Percentiles rank a stretch among this genome's conserved stretches.
phyloP scores from a whole-genome alignment of 768 basidiomycete species.

The Panus rudis region DNA sequence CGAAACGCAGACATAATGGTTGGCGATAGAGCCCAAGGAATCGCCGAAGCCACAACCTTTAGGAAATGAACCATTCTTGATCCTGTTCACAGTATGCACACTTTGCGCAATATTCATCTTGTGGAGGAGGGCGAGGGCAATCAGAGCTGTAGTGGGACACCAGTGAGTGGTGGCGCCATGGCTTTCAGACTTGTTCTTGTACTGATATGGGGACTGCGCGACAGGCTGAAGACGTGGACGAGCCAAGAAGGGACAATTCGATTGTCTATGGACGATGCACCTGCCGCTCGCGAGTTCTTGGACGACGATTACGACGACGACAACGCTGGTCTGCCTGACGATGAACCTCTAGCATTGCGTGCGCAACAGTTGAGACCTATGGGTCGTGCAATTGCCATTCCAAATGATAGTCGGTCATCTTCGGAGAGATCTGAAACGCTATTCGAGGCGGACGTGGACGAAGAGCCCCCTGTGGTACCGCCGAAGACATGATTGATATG shows the following conservation, averaged over 20 bases:
- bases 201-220: not conserved
- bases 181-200: not conserved
- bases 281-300: conserved; percentile 61
- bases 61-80: conserved; percentile 45
- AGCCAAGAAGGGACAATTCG: conserved; percentile 52
- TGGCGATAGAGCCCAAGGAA: conserved; percentile 53
- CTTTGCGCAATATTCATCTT: conserved; percentile 52
- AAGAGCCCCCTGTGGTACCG: too few species aligned
- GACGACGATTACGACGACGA: conserved; percentile 50
- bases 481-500: too few species aligned
- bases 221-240: conserved; percentile 52
- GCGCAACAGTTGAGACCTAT: conserved; percentile 8
- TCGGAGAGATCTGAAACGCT: too few species aligned
- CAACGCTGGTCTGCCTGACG: conserved; percentile 30
- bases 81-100: conserved; percentile 52
- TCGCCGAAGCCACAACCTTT: conserved; percentile 60
- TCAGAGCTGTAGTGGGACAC: conserved; percentile 56
- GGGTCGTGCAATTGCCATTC: too few species aligned
- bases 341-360: conserved; percentile 18
- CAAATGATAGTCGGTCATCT: too few species aligned
- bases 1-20: not conserved
- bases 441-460: too few species aligned
- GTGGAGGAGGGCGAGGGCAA: conserved; percentile 50
- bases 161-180: conserved; percentile 33
- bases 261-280: conserved; percentile 65